Evolutionary conservation across 1,139 yeast genomes (phyloP), one percentile per base, ranked within the genome.

Genomic region (Candida sp.): DNA sequence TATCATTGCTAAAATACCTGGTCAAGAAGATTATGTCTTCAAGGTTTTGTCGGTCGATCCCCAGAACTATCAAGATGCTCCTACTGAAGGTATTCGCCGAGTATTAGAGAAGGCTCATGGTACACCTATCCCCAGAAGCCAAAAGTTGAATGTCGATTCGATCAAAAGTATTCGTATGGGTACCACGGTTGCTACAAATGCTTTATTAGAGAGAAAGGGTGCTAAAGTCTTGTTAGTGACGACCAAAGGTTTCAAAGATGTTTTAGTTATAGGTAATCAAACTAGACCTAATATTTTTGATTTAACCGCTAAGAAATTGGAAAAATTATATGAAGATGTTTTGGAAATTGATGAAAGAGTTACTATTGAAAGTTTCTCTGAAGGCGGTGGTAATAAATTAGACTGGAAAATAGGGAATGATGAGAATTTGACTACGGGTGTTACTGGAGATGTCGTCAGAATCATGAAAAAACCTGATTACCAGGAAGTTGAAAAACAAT

Each of bases 11-110:
- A 73, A 83, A 46, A 68, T 68, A 40, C 74, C 75, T 0, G 63
- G 61, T 11, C 66, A 65, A 37, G 54, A 55, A 4, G 77, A 73
- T 49, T 58, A 57, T 40, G 72, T 68, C 1, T 72, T 79, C 54
- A 90, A 90, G 62, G 66, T 90, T 34, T 70, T 91, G 25, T 88
- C 96, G 1, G 96, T 86, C 5, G 97, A 91, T 58, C 96, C 97
- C 0, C 69, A 75, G 37, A 90, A 90, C 65, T 90, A 91, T 59
- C 67, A 73, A 4, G 97, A 91, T 70, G 96, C 97, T 1, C 96
- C 96, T 4, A 73, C 91, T 12, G 97, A 90, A 65, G 97, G 96
- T 5, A 87, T 91, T 39, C 73, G 97, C 49, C 67, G 95, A 41
- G 77, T 88, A 0, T 64, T 91, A 46, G 95, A 87, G 57, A 64